These are phyloP conservation scores for Yarrowia yakushimensis DNA, from an alignment of 805 yeast genomes.

Conservation along the genomic window DNA sequence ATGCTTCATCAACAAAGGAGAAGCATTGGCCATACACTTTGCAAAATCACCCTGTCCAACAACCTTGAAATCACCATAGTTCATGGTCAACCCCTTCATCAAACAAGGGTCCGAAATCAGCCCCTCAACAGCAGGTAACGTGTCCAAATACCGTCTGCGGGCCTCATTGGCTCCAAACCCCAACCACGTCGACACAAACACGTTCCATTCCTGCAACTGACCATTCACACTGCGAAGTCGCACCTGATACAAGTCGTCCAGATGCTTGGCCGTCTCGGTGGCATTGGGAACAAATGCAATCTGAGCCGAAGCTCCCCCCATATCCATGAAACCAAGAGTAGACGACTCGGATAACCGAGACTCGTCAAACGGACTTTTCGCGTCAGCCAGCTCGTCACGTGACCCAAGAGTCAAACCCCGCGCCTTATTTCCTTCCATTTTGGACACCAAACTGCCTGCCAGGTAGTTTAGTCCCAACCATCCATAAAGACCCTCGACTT, in stretches of 20 bases:
- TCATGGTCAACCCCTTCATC: constrained; percentile 54
- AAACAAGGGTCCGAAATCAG: constrained; percentile 71
- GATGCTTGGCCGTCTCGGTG: constrained; percentile 59
- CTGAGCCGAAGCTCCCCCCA: constrained; percentile 99
- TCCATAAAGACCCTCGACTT: constrained; percentile 90
- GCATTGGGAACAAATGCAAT: constrained; percentile 81
- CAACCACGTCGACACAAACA: constrained; percentile 94
- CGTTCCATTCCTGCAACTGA: constrained; percentile 52
- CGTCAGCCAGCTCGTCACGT: constrained; percentile 32
- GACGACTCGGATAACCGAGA: background rate
- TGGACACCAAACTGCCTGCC: constrained; percentile 51
- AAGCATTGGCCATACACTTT: constrained; percentile 64
- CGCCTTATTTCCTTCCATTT: background rate
- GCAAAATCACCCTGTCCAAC: constrained; percentile 78
- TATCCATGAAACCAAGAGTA: constrained; percentile 92
- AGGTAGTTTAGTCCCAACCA: constrained; percentile 91
- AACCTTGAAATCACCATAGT: constrained; percentile 35
- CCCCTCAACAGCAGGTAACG: constrained; percentile 29
- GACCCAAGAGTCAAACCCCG: background rate
- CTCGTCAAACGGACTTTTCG: constrained; percentile 31
- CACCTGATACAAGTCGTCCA: constrained; percentile 68
- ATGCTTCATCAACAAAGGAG: constrained; percentile 69
- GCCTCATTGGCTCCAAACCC: constrained; percentile 98
- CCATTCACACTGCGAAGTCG: constrained; percentile 59
- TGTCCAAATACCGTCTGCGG: constrained; percentile 57